Conservation (phyloP, 768 basidiomycete genomes). For the Mycena metata region DNA sequence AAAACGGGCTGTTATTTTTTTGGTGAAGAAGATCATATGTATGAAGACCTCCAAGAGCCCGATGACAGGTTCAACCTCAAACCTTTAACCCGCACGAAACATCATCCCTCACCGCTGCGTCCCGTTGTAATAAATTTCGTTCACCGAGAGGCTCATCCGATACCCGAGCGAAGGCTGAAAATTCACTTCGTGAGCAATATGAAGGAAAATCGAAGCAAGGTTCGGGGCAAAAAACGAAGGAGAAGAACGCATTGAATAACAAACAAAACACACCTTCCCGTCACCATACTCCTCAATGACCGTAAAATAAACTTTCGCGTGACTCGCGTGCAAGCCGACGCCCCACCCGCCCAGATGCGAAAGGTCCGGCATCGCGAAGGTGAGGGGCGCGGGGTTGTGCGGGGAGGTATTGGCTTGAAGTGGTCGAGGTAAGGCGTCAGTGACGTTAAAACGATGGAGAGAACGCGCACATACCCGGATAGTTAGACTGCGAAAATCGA, state of each 20-base stretch:
- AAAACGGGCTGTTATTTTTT: no score
- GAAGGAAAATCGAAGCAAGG: not conserved
- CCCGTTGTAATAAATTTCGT: slow-evolving; percentile 31
- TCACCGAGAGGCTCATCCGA: slow-evolving; percentile 28
- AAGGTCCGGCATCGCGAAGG: slow-evolving; percentile 55
- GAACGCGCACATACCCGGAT: slow-evolving; percentile 46
- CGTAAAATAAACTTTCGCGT: slow-evolving; percentile 46
- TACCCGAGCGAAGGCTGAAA: slow-evolving; percentile 24
- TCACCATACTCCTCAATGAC: slow-evolving; percentile 54
- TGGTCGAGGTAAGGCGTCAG: not conserved
- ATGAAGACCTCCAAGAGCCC: no score
- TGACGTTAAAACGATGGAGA: not conserved
- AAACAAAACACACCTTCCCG: slow-evolving; percentile 35
- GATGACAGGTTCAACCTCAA: no score
- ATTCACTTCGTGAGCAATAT: not conserved
- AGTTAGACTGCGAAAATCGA: slow-evolving; percentile 50
- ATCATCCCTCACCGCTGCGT: not conserved
- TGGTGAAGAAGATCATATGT: no score
- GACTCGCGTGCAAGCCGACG: slow-evolving; percentile 41
- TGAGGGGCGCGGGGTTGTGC: slow-evolving; percentile 48
- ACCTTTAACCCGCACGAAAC: no score
- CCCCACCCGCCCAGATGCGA: slow-evolving; percentile 49
- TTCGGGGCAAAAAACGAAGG: no score
- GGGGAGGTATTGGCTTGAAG: slow-evolving; percentile 49
- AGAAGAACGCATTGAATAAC: no score